A percentile compares a stretch with the other conserved stretches of the same genome.
Conservation (phyloP, 1,284 basidiomycete genomes). For the Apiotrichum montevideense region DNA sequence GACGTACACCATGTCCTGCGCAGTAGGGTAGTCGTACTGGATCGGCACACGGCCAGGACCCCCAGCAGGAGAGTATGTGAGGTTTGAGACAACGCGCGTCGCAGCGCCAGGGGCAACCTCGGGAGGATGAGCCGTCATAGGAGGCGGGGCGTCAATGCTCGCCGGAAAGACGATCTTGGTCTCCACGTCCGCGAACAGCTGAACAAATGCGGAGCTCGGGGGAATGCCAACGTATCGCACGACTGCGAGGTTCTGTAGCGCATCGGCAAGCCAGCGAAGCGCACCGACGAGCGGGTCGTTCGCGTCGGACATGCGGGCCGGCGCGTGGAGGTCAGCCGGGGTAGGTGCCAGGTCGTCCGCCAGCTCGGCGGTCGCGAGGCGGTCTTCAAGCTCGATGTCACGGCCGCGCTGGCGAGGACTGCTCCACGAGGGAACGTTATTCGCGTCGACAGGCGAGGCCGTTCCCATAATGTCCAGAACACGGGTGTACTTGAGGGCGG, state of each 20-base stretch:
- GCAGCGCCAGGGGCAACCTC: not conserved
- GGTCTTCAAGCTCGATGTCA: not conserved
- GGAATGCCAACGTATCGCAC: not conserved
- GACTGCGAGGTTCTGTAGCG: constrained; percentile 1
- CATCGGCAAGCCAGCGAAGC: constrained; percentile 1
- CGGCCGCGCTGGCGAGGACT: not conserved
- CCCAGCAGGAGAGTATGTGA: not conserved
- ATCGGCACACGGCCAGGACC: not conserved
- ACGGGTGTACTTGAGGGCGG: not conserved
- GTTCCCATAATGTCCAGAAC: not conserved
- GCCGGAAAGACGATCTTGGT: not conserved
- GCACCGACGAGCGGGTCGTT: not conserved
- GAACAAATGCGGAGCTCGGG: not conserved
- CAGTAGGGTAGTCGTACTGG: not conserved
- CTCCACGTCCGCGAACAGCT: not conserved
- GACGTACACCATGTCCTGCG: not conserved
- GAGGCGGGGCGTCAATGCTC: not conserved
- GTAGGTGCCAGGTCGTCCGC: not conserved
- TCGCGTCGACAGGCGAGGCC: not conserved
- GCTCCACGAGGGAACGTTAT: not conserved
- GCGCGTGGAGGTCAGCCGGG: not conserved
- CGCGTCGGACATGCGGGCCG: not conserved
- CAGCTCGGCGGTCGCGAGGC: not conserved
- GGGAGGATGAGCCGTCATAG: not conserved
- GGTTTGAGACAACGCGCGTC: not conserved